These are phyloP conservation scores for Chlamydomonas sphaeroides DNA, from an alignment of 139 green algal species.

Conservation along the genomic window DNA sequence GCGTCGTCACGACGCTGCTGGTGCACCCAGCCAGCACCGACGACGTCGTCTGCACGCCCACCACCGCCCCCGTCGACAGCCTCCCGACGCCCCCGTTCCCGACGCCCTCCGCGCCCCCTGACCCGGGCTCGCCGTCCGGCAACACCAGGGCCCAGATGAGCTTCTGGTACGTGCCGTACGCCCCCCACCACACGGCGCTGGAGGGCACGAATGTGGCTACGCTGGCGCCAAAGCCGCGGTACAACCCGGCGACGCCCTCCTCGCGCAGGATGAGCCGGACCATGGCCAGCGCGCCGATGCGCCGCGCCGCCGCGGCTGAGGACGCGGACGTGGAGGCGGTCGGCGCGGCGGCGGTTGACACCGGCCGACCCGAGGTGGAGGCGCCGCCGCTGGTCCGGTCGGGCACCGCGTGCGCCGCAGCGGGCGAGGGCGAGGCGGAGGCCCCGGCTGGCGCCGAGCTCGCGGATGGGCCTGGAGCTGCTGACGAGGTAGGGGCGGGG, in stretches of 20 bases:
- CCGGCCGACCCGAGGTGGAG: slow-evolving; percentile 4
- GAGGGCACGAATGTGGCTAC: slow-evolving; percentile 88
- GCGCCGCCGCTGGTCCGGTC: background rate
- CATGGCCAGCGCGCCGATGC: slow-evolving; percentile 67
- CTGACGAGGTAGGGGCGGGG: background rate
- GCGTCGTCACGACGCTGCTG: slow-evolving; percentile 76
- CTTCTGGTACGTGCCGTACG: slow-evolving; percentile 87
- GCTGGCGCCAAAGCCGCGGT: slow-evolving; percentile 88
- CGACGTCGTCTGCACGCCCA: slow-evolving; percentile 75
- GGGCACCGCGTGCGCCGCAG: background rate
- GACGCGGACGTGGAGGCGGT: background rate
- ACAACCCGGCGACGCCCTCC: slow-evolving; percentile 87
- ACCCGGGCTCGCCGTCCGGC: slow-evolving; percentile 24
- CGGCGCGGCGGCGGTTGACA: background rate
- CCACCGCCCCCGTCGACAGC: slow-evolving; percentile 51
- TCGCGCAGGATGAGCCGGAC: slow-evolving; percentile 77
- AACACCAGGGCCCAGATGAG: slow-evolving; percentile 85
- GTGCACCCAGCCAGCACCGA: slow-evolving; percentile 75
- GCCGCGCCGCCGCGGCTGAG: background rate
- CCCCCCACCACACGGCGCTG: slow-evolving; percentile 78
- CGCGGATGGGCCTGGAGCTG: background rate
- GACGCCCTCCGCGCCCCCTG: background rate
- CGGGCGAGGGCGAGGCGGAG: background rate
- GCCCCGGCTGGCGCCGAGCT: background rate
- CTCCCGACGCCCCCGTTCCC: background rate